Evolutionary conservation across 345 rosid species (phyloP), one percentile per base, ranked within the genome.

Genomic region (Boechera divaricarpa): DNA sequence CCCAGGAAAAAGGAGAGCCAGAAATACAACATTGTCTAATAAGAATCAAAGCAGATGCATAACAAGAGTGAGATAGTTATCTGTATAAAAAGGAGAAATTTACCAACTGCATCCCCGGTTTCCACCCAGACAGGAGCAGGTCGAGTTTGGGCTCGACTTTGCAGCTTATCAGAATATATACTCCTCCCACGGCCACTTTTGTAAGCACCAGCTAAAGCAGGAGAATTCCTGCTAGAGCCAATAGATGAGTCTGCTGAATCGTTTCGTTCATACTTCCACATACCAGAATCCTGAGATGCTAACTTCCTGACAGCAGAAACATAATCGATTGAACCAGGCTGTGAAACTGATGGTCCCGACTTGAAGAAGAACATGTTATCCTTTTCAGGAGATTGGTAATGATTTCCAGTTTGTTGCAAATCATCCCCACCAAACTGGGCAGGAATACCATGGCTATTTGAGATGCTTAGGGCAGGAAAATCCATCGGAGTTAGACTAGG

Each of bases 101-200:
- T 96, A 96, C 98, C 99, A 75, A 96, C 99, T 63, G 96, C 89
- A 70, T 96, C 99, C 75, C 99, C 98, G 35, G 99, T 96, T 83
- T 96, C 98, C 78, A 96, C 91, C 99, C 97, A 96, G 39, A 86
- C 84, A 77, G 98, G 98, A 81, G 99, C 74, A 65, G 88, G 52
- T 61, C 91, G 91, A 81, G 81, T 83, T 70, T 92, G 86, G 69
- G 87, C 82, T 49, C 86, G 91, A 78, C 49, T 86, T 75, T 85
- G 98, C 57, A 79, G 71, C 84, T 90, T 90, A 63, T 91, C 94
- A 49, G 87, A 74, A 77, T 87, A 87, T 52, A 80, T n/a, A 52
- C 87, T 85, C 82, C 94, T 91, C 60, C 88, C 94, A 72, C 84
- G 86, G 24, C 88, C 90, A 73, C 87, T 77, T 73, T 76, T 75